A percentile compares a stretch with the other conserved stretches of the same genome.
Evolutionary conservation across 1,284 basidiomycete genomes (phyloP).

Genomic region (Marasmius sp.): DNA sequence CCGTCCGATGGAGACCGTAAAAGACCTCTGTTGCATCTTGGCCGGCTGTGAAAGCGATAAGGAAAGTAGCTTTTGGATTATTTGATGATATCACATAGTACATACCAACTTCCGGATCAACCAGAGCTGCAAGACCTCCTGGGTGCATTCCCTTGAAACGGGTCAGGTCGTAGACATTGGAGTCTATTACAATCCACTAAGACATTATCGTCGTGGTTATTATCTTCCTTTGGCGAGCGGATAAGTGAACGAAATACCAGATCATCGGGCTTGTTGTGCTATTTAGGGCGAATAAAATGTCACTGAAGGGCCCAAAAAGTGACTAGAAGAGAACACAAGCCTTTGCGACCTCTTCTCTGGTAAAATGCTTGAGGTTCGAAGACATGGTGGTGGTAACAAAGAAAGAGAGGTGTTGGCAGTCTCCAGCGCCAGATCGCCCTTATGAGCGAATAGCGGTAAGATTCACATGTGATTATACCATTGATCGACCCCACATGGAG

Average conservation of each 20-base stretch:
- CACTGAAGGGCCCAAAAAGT: background rate
- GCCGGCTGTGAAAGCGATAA: constrained; percentile 58
- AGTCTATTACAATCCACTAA: constrained; percentile 39
- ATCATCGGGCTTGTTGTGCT: constrained; percentile 69
- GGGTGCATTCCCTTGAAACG: constrained; percentile 82
- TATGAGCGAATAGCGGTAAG: background rate
- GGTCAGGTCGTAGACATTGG: constrained; percentile 79
- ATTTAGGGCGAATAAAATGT: constrained; percentile 45
- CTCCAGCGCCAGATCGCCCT: background rate
- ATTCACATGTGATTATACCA: constrained; percentile 9
- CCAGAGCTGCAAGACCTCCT: constrained; percentile 74
- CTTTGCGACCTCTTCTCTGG: constrained; percentile 56
- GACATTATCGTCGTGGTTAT: constrained; percentile 14
- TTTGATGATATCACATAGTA: constrained; percentile 32
- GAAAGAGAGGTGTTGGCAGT: constrained; percentile 15
- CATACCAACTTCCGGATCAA: constrained; percentile 71
- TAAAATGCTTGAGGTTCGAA: constrained; percentile 36
- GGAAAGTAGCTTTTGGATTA: constrained; percentile 25
- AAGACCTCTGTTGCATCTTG: constrained; percentile 86
- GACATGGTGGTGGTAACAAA: constrained; percentile 15
- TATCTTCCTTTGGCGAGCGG: background rate
- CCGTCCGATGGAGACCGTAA: constrained; percentile 80
- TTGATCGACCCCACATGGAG: background rate
- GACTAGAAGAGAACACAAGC: constrained; percentile 27
- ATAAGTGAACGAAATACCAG: constrained; percentile 33